A percentile compares a stretch with the other conserved stretches of the same genome.
Conservation (phyloP, 768 basidiomycete genomes). For the Phaeotremella fagi region DNA sequence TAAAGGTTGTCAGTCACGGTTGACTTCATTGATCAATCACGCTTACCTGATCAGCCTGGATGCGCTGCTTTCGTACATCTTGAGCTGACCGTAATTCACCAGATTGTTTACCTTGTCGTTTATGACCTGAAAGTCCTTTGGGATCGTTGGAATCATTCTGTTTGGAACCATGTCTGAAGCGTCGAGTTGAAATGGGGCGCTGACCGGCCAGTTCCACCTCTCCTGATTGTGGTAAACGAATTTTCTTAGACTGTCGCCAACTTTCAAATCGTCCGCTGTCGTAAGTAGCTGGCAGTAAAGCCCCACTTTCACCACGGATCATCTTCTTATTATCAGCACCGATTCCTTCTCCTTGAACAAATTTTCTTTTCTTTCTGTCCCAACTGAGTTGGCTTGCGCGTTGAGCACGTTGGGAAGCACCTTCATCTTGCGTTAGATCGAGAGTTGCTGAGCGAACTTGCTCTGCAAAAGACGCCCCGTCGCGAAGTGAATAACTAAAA, state of each 20-base stretch:
- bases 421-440: constrained; percentile 77
- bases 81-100: background rate
- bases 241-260: constrained; percentile 76
- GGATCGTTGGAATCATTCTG: background rate
- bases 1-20: background rate
- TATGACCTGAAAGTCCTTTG: background rate
- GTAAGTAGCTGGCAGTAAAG: constrained; percentile 83
- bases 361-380: constrained; percentile 96
- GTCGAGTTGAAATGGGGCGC: background rate
- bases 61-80: background rate
- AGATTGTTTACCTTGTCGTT: background rate
- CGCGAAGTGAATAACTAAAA: constrained; percentile 58
- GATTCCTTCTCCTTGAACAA: constrained; percentile 73
- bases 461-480: constrained; percentile 77
- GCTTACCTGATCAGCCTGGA: background rate
- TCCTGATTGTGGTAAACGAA: background rate
- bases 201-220: background rate
- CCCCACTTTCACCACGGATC: constrained; percentile 86
- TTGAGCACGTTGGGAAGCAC: constrained; percentile 52
- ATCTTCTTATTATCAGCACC: constrained; percentile 93
- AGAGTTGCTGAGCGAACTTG: constrained; percentile 76
- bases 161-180: background rate
- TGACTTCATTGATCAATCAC: background rate
- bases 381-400: constrained; percentile 64
- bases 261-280: constrained; percentile 91